Base-by-base conservation (phyloP, 495 filamentous ascomycete genomes). In the Beverwykella pulmonaria region DNA sequence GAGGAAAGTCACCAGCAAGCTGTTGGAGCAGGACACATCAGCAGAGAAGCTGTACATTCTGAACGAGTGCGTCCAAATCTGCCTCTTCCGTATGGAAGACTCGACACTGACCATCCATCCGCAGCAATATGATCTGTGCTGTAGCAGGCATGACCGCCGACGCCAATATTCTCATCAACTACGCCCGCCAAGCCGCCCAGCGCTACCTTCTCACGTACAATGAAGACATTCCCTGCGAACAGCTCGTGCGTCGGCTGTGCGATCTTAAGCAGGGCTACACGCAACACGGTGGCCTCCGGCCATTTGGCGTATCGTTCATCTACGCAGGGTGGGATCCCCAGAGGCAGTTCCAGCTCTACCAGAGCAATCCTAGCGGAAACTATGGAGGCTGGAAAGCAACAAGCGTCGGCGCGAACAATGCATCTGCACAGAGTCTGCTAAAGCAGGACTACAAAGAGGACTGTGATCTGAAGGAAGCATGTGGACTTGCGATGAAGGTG, bases 371-470 rank as follows among this genome's bases (percentile, higher is more conserved):
- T n/a, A 95, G 90, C 72, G 94, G 94, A 65, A 99, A 99, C 80
- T 99, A 99, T 74, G 94, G 94, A 56, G 94, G 94, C 52, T 99
- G 94, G 94, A 98, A 98, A 80, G 94, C 94, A 15, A 99, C 94
- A 59, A 96, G 92, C 70, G 91, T 96, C 23, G 94, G 94, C 34
- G 94, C 95, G 65, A 98, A 98, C 83, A 97, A 98, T 76, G 94
- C 95, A 53, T 95, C 91, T 73, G 95, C 95, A 26, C 93, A 97
- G 81, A 96, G 92, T 80, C 80, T 99, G 74, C 80, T 99, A 76
- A 99, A 99, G 85, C 94, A 99, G 77, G 94, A 99, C 78, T 99
- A 98, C 80, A 96, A 98, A 84, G 94, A 98, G 79, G 92, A 97
- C 69, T 96, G 91, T 74, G 87, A 90, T 67, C 79, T 99, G 75